Conservation (phyloP, 2,329 filamentous ascomycete genomes). For the Parascedosporium putredinis region DNA sequence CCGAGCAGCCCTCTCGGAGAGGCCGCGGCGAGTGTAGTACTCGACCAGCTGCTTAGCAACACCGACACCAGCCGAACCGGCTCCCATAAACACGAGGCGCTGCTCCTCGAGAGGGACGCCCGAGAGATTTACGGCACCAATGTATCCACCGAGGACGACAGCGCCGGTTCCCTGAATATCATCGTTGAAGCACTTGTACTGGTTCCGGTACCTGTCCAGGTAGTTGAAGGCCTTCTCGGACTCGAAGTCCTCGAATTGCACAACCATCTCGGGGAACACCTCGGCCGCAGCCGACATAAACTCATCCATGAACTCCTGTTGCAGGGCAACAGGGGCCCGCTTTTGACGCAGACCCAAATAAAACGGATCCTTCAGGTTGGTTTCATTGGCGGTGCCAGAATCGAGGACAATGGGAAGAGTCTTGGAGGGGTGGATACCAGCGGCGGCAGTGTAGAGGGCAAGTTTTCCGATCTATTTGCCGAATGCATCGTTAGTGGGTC, state of each 20-base stretch:
- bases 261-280: conserved; percentile 54
- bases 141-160: conserved; percentile 77
- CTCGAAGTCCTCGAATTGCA: conserved; percentile 98
- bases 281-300: conserved; percentile 88
- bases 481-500: conserved; percentile 14
- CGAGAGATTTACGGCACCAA: conserved; percentile 69
- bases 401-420: conserved; percentile 64
- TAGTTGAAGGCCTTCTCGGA: conserved; percentile 85
- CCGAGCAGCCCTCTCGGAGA: conserved; percentile 77
- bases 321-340: conserved; percentile 66
- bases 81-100: conserved; percentile 90
- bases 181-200: conserved; percentile 95
- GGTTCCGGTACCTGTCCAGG: conserved; percentile 77
- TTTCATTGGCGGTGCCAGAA: conserved; percentile 56
- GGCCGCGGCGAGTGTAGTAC: conserved; percentile 86
- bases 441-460: conserved; percentile 87
- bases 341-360: conserved; percentile 85
- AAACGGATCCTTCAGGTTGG: conserved; percentile 57
- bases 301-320: conserved; percentile 91
- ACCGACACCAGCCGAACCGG: conserved; percentile 89
- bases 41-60: conserved; percentile 97
- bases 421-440: conserved; percentile 84
- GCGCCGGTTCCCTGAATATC: conserved; percentile 97
- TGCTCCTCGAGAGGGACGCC: conserved; percentile 81
- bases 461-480: conserved; percentile 69